Conservation (phyloP, 495 filamentous ascomycete genomes). For the Trichoderma erinaceum region DNA sequence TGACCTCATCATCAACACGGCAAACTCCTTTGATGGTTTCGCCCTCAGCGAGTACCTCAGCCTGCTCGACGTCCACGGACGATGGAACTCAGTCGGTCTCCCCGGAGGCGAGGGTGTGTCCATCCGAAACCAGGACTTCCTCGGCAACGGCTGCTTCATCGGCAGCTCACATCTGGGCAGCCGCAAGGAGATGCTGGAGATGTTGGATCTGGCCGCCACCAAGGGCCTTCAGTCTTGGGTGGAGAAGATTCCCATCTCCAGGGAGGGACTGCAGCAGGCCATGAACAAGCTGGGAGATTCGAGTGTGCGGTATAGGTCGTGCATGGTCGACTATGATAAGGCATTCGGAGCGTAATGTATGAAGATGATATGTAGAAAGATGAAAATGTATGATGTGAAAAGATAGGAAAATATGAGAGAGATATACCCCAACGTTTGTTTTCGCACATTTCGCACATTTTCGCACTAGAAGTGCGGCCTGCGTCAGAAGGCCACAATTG, state of each 20-base stretch:
- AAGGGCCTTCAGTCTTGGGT: conserved; percentile 80
- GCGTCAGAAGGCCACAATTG: neutral
- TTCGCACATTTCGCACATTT: neutral
- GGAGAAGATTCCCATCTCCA: conserved; percentile 65
- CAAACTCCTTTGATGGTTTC: conserved; percentile 47
- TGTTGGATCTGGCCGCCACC: conserved; percentile 76
- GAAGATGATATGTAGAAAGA: neutral
- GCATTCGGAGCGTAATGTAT: conserved; percentile 27
- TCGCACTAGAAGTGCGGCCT: neutral
- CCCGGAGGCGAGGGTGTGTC: conserved; percentile 72
- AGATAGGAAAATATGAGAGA: neutral
- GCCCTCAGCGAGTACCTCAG: conserved; percentile 64
- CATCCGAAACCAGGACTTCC: conserved; percentile 71
- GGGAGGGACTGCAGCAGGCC: conserved; percentile 60
- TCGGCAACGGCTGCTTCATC: conserved; percentile 71
- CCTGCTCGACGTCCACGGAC: conserved; percentile 76
- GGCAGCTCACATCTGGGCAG: conserved; percentile 78
- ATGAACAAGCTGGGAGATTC: conserved; percentile 63
- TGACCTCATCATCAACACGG: conserved; percentile 57
- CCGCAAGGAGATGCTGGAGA: conserved; percentile 70
- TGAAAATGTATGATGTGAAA: neutral
- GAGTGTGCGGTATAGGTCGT: conserved; percentile 55
- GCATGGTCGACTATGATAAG: conserved; percentile 40
- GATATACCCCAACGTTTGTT: neutral
- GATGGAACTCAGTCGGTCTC: conserved; percentile 76